Evolutionary conservation across 495 filamentous ascomycete species (phyloP).

Genomic region (Tetracladium setigerum): DNA sequence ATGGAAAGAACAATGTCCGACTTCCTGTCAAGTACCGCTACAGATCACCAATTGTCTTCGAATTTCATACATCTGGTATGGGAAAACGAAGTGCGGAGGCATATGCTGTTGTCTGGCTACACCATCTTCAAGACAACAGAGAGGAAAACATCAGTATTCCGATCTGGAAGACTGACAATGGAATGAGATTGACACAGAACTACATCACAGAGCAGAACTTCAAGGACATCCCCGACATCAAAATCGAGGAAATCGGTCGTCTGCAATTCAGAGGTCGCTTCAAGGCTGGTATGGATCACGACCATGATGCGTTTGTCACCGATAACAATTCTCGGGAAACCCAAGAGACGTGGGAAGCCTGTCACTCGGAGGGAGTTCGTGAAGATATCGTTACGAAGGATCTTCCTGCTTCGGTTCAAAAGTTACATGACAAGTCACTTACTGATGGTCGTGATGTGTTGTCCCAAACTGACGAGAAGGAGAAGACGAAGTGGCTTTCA

Average conservation of each 20-base stretch:
- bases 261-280: slow-evolving; percentile 72
- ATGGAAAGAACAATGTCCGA: slow-evolving; percentile 50
- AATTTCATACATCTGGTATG: slow-evolving; percentile 52
- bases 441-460: slow-evolving; percentile 73
- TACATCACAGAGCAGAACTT: slow-evolving; percentile 73
- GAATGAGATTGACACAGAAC: slow-evolving; percentile 75
- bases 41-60: slow-evolving; percentile 79
- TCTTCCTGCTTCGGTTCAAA: slow-evolving; percentile 55
- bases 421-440: slow-evolving; percentile 73
- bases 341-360: slow-evolving; percentile 90
- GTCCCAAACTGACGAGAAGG: slow-evolving; percentile 55
- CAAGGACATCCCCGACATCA: slow-evolving; percentile 57
- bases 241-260: slow-evolving; percentile 65
- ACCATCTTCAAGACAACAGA: slow-evolving; percentile 74
- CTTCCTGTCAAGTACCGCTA: slow-evolving; percentile 87
- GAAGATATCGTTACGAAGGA: slow-evolving; percentile 55
- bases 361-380: slow-evolving; percentile 76
- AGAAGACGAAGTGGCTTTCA: slow-evolving; percentile 70
- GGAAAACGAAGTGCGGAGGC: slow-evolving; percentile 61
- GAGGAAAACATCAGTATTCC: slow-evolving; percentile 71
- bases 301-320: slow-evolving; percentile 73
- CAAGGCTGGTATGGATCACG: slow-evolving; percentile 83
- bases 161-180: slow-evolving; percentile 73
- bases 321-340: slow-evolving; percentile 90
- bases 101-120: slow-evolving; percentile 80